Evolutionary conservation across 345 rosid species (phyloP).

Genomic region (Melastoma malabathricum): DNA sequence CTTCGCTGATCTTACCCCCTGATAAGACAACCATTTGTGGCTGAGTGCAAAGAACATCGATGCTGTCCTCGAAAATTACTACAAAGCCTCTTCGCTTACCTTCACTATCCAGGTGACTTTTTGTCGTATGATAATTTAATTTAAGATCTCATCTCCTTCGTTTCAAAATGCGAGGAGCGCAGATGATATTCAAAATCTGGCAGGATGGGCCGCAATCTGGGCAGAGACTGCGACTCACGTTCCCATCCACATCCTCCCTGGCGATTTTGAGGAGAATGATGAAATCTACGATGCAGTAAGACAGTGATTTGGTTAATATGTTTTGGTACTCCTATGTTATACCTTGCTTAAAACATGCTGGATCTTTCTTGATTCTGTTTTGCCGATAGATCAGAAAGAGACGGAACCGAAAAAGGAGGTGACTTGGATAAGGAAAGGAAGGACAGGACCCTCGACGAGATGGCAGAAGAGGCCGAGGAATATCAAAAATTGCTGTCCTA

Average conservation of each 20-base stretch:
- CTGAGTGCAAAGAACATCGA: constrained; percentile 68
- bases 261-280: constrained; percentile 86
- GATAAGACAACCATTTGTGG: constrained; percentile 76
- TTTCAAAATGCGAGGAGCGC: neutral
- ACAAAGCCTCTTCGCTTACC: constrained; percentile 71
- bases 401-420: constrained; percentile 59
- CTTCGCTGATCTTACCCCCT: constrained; percentile 66
- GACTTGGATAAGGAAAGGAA: constrained; percentile 69
- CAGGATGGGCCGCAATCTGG: constrained; percentile 96
- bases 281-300: constrained; percentile 83
- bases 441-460: constrained; percentile 64
- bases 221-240: constrained; percentile 87
- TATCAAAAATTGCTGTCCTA: constrained; percentile 36
- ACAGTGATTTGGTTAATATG: neutral
- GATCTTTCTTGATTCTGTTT: constrained; percentile 2
- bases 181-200: neutral
- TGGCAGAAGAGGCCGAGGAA: constrained; percentile 58
- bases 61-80: constrained; percentile 50
- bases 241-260: constrained; percentile 81
- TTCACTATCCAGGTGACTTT: constrained; percentile 56
- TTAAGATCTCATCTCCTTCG: neutral
- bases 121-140: neutral
- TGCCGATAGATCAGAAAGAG: constrained; percentile 61
- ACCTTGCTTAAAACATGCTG: neutral
- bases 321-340: neutral